Base-by-base conservation (phyloP, 2,329 filamentous ascomycete species). In the Xylaria polymorpha region DNA sequence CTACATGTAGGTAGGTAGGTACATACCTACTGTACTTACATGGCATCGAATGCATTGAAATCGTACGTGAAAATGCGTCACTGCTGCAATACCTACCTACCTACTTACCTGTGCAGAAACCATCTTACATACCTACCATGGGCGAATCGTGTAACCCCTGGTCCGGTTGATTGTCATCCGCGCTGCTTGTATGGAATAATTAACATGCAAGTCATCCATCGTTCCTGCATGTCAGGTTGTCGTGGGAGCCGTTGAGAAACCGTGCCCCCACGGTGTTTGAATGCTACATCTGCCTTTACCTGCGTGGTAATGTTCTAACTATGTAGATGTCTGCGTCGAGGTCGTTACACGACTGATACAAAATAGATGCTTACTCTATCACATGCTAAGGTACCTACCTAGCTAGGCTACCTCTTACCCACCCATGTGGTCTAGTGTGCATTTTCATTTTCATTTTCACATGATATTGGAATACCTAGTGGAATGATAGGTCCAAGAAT, bases 201-300 rank as follows among this genome's bases (percentile, higher is more conserved):
- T n/a, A n/a, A 41, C 55, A 67, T 70, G 67, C 69, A 67, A 41
- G 69, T 71, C 69, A 70, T 69, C 64, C 46, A 56, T 64, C 32
- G 67, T 71, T 70, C 70, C 70, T 71, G 70, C 67, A 71, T 70
- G 62, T 43, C 20, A 32, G 61, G 20, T 39, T 39, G n/a, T 61
- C 53, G 32, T 35, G 37, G 35, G 48, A 61, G 62, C 39, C 12
- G 62, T 25, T 43, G 57, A 55, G 51, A 59, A 22, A 53, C 14
- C 44, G 39, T 29, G 14, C 44, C 51, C 37, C 51, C 50, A 63
- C 53, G 53, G 44, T 0, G 14, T 53, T 67, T 48, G 22, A 25
- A 9, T 48, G 18, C n/a, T 53, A 39, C n/a, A 37, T 55, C 5
- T 37, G 6, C 18, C 35, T 39, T 2, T 2, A 8, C 15, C 4